These are phyloP conservation scores for Eucalyptus regnans DNA, from an alignment of 345 rosid species.

Conservation along the genomic window DNA sequence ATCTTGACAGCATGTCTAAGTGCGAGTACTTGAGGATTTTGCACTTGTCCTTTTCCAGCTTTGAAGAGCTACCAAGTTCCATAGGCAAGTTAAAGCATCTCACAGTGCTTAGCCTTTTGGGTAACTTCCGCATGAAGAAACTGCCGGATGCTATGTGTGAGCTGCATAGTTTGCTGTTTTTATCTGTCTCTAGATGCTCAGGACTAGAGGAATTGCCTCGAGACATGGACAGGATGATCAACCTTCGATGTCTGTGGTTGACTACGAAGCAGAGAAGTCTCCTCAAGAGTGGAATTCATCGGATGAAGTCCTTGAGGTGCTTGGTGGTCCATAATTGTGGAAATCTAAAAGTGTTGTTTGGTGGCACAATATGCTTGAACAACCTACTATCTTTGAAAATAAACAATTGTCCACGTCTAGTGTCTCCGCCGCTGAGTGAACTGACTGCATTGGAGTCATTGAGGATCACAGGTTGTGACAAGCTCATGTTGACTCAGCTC, in stretches of 20 bases:
- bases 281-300: neutral
- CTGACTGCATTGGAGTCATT: neutral
- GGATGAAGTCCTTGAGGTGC: neutral
- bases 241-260: neutral
- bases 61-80: neutral
- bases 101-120: neutral
- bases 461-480: neutral
- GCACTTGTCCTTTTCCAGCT: neutral
- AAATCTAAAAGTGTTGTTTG: neutral
- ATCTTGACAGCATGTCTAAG: neutral
- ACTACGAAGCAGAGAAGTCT: neutral
- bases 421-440: neutral
- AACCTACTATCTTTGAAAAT: neutral
- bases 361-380: neutral
- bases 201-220: neutral
- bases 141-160: neutral
- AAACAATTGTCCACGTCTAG: neutral
- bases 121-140: neutral
- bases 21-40: neutral
- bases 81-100: neutral
- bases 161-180: neutral
- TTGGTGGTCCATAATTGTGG: neutral
- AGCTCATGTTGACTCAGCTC: neutral
- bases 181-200: neutral
- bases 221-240: neutral